phyloP scores from a whole-genome alignment of 1,284 basidiomycete species.

The Malassezia sympodialis region DNA sequence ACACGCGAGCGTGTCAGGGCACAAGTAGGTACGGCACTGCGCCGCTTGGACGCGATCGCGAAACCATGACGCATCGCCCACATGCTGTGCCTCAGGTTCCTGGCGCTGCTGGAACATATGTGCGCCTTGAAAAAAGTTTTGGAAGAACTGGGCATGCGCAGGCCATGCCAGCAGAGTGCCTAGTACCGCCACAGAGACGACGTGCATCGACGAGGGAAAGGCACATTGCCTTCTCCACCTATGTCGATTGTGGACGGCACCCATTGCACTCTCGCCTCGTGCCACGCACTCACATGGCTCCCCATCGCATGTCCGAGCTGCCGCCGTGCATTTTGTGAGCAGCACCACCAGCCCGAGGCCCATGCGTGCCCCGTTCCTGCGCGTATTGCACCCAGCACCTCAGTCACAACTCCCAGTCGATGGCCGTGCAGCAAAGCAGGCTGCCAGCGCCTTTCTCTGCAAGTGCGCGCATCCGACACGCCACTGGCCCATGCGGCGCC shows the following conservation, averaged over 20 bases:
- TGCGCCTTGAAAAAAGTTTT: slow-evolving; percentile 9
- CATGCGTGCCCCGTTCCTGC: not conserved
- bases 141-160: slow-evolving; percentile 11
- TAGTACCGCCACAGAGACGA: not conserved
- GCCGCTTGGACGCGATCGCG: slow-evolving; percentile 15
- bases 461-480: not conserved
- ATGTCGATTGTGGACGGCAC: slow-evolving; percentile 15
- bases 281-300: slow-evolving; percentile 6
- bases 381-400: not conserved
- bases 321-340: slow-evolving; percentile 1
- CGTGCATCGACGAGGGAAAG: not conserved
- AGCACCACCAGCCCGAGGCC: slow-evolving; percentile 2
- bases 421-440: slow-evolving; percentile 1
- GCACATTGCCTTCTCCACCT: not conserved
- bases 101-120: not conserved
- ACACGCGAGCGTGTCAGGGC: slow-evolving; percentile 17
- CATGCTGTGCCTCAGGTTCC: slow-evolving; percentile 8
- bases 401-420: not conserved
- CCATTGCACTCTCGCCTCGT: slow-evolving; percentile 7
- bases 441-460: slow-evolving; percentile 2
- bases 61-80: slow-evolving; percentile 17
- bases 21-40: slow-evolving; percentile 8
- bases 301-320: slow-evolving; percentile 6
- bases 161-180: not conserved
- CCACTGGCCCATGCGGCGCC: slow-evolving; percentile 6